Conservation (phyloP, 1,284 basidiomycete genomes). For the Clitocybe nebularis region DNA sequence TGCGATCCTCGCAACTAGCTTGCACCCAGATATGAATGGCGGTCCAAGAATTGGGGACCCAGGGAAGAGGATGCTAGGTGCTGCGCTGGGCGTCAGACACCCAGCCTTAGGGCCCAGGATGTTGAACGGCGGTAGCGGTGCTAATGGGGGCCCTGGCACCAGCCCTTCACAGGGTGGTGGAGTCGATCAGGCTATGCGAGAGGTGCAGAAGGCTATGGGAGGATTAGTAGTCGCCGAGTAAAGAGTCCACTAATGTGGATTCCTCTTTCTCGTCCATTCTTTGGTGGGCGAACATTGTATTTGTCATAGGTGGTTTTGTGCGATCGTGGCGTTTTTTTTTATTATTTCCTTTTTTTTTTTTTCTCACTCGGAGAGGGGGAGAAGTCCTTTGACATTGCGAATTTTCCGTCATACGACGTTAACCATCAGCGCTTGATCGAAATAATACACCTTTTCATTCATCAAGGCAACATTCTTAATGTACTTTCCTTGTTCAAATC, state of each 20-base stretch:
- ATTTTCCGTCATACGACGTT: no score
- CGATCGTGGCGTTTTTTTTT: conserved; percentile 1
- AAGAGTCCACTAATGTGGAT: conserved; percentile 19
- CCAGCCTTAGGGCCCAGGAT: conserved; percentile 62
- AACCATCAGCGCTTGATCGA: conserved; percentile 8
- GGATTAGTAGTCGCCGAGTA: conserved; percentile 69
- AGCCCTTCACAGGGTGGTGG: conserved; percentile 36
- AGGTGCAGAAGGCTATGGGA: conserved; percentile 76
- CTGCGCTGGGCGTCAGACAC: conserved; percentile 75
- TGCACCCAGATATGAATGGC: conserved; percentile 28
- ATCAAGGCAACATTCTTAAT: conserved; percentile 5
- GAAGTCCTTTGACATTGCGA: conserved; percentile 12
- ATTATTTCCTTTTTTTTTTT: neutral
- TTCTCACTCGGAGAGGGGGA: conserved; percentile 7
- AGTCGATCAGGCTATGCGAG: conserved; percentile 63
- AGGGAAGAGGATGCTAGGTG: conserved; percentile 80
- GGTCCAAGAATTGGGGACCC: conserved; percentile 76
- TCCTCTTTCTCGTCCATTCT: conserved; percentile 2
- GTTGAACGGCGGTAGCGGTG: conserved; percentile 43
- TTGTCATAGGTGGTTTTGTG: neutral
- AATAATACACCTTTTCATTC: conserved; percentile 13
- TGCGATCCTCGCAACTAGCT: conserved; percentile 57
- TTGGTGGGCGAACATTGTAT: conserved; percentile 2
- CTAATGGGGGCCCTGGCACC: conserved; percentile 30
- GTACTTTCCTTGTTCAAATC: conserved; percentile 3